These are phyloP conservation scores for Yarrowia phangngaensis DNA, from an alignment of 805 yeast species.

Conservation along the genomic window DNA sequence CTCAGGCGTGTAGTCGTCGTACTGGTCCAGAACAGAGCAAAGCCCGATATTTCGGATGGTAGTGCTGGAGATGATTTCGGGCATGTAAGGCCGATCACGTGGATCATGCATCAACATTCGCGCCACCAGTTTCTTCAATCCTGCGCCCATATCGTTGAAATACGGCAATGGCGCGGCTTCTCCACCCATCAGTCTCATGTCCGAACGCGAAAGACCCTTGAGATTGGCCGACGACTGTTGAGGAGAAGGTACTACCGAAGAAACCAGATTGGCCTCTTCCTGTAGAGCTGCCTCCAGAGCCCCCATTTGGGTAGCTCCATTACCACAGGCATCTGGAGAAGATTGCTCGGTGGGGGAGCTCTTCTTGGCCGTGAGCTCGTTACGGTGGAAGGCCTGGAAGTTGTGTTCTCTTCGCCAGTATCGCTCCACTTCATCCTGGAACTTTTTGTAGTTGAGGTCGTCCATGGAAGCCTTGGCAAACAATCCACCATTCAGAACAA, in stretches of 20 bases:
- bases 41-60: conserved; percentile 30
- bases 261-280: conserved; percentile 22
- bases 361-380: conserved; percentile 13
- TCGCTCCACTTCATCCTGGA: conserved; percentile 27
- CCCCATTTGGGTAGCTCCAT: conserved; percentile 19
- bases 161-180: conserved; percentile 29
- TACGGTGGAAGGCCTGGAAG: conserved; percentile 13
- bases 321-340: conserved; percentile 11
- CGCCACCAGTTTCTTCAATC: conserved; percentile 31
- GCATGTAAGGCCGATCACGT: conserved; percentile 28
- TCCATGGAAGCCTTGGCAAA: conserved; percentile 35
- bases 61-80: conserved; percentile 28
- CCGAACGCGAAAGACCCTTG: conserved; percentile 12
- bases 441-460: conserved; percentile 33
- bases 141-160: conserved; percentile 32
- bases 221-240: conserved; percentile 14
- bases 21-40: conserved; percentile 29
- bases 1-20: conserved; percentile 26
- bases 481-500: conserved; percentile 45
- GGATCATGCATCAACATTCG: conserved; percentile 32
- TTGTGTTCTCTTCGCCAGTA: conserved; percentile 29
- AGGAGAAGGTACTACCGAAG: conserved; percentile 19
- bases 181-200: conserved; percentile 20
- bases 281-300: conserved; percentile 24
- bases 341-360: conserved; percentile 14